Base-by-base conservation (phyloP, 2,329 filamentous ascomycete genomes). In the Scedosporium aurantiacum region DNA sequence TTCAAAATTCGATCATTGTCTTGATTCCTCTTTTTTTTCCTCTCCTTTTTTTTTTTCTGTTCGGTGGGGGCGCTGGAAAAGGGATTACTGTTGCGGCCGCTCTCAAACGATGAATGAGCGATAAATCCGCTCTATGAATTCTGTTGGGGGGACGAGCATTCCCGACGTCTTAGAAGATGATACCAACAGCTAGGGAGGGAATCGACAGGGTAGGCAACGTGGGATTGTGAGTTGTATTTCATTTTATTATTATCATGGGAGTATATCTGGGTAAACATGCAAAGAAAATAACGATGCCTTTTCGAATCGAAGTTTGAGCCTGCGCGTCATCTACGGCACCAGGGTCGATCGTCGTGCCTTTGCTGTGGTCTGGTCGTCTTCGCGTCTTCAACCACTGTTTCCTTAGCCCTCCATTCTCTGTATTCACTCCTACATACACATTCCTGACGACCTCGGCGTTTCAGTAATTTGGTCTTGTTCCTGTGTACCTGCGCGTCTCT, bases 11-110 rank as follows among this genome's bases (percentile, higher is more conserved):
- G 59, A 21, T 18, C 57, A 59, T 18, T 58, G 60, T 23, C 21
- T 27, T 54, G 50, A 14, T 54, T 47, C 25, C 57, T 63, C 62
- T 55, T 61, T 65, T 67, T 66, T 65, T 63, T 65, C 63, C 63
- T 64, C 64, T 65, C 64, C 67, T 65, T 64, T 65, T 66, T 65
- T 71, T 64, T 72, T 67, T 63, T 70, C 65, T 63, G 69, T 67
- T 64, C 60, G 63, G 64, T 58, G 50, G 50, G 50, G 50, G 50
- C 50, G 50, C 50, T 54, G 50, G 50, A 23, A 54, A 54, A 54
- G 50, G 50, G 50, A 54, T 64, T 66, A 65, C 65, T 62, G 58
- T 66, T 65, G 50, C 50, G 50, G 21, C 50, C 50, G 50, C 50
- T 54, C 50, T 54, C 50, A 23, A 27, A 54, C 50, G 50, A 28